A percentile compares a stretch with the other conserved stretches of the same genome.
phyloP scores from a whole-genome alignment of 2,329 filamentous ascomycete genomes.

The Penicillium digitatum region DNA sequence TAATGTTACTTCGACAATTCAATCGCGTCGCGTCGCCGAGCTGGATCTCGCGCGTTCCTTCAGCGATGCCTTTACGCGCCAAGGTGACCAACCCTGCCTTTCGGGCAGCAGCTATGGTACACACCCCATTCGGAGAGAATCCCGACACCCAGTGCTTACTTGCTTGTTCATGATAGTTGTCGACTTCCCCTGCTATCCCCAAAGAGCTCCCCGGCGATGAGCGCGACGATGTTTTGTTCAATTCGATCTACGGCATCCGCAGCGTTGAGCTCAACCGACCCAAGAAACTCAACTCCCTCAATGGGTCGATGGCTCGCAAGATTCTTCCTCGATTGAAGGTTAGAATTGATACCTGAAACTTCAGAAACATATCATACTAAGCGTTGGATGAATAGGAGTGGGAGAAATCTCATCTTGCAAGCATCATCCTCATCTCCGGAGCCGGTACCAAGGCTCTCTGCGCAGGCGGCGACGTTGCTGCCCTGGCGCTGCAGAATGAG shows the following conservation, averaged over 20 bases:
- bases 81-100: slow-evolving; percentile 64
- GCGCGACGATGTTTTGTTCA: slow-evolving; percentile 88
- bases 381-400: slow-evolving; percentile 59
- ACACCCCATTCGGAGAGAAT: slow-evolving; percentile 11
- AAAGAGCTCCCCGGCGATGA: slow-evolving; percentile 66
- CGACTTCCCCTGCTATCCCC: slow-evolving; percentile 32
- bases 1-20: slow-evolving; percentile 45
- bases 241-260: slow-evolving; percentile 80
- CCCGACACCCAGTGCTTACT: slow-evolving; percentile 14
- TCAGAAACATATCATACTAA: slow-evolving; percentile 11
- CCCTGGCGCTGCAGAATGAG: slow-evolving; percentile 69
- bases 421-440: slow-evolving; percentile 88
- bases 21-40: slow-evolving; percentile 41
- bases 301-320: slow-evolving; percentile 91
- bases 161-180: slow-evolving; percentile 40
- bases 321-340: slow-evolving; percentile 77
- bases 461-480: slow-evolving; percentile 84
- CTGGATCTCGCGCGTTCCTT: slow-evolving; percentile 44
- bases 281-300: slow-evolving; percentile 84
- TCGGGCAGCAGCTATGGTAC: slow-evolving; percentile 52
- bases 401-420: slow-evolving; percentile 91
- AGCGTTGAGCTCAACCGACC: slow-evolving; percentile 93
- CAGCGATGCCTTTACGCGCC: slow-evolving; percentile 73
- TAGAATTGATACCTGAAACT: slow-evolving; percentile 7
- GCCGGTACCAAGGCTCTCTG: slow-evolving; percentile 82